Evolutionary conservation across 2,329 filamentous ascomycete genomes (phyloP), one percentile per base, ranked within the genome.

Genomic region (Lasiodiplodia gonubiensis): DNA sequence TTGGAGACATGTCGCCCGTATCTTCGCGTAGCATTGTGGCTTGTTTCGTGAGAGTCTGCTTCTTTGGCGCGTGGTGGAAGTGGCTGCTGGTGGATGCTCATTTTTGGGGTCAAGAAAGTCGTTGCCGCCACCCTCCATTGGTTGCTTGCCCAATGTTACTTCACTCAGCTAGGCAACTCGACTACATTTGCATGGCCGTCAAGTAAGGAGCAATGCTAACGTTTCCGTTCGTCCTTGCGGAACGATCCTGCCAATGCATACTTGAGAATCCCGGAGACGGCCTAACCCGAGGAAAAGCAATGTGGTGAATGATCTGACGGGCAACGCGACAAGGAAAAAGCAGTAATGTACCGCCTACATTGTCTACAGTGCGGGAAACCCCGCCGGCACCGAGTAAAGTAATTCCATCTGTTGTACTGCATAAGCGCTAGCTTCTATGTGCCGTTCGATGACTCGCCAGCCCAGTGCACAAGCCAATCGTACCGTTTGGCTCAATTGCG

Each of bases 11-110:
- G 51, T 57, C 66, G 57, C 57, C 37, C 1, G 11, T 55, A 16
- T 48, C 49, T 63, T 67, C 57, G 49, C 66, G 66, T 35, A 67
- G 59, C 66, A 67, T 67, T 8, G 21, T 55, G 23, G 30, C 46
- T 30, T n/a, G 23, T 12, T 37, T 10, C 33, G 23, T n/a, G 4
- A 2, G 11, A n/a, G 23, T 4, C 4, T 51, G 27, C 14, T 33
- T 4, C 5, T 23, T 35, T 27, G 6, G 11, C 4, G 14, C 10
- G 11, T 18, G 33, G 4, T 37, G 11, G 48, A 30, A n/a, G 25
- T 51, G n/a, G 42, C 16, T 16, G 55, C 2, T 21, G 39, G 39
- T 18, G 42, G 7, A 18, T n/a, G 21, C 4, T 18, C 10, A 16
- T 2, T 61, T 49, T 21, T n/a, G 25, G 53, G n/a, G 25, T 37